These are phyloP conservation scores for Xylariales sp. DNA, from an alignment of 2,329 filamentous ascomycete species.

Conservation along the genomic window DNA sequence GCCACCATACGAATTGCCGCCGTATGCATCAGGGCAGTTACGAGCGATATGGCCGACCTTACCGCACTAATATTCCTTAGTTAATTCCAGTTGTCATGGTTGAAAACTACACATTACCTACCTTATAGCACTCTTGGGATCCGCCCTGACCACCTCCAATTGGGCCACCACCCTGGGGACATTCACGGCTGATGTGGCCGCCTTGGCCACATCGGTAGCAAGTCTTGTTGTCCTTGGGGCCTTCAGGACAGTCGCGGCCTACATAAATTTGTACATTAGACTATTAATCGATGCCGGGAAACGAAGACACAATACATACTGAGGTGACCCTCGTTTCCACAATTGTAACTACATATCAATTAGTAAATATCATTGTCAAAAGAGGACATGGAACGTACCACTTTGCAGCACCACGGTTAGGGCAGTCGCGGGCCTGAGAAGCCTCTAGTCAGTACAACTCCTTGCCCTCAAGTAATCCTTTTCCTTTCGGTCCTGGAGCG, in stretches of 20 bases:
- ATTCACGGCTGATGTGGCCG: slow-evolving; percentile 94
- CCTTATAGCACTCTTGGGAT: slow-evolving; percentile 90
- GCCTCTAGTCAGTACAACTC: slow-evolving; percentile 45
- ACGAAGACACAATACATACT: slow-evolving; percentile 63
- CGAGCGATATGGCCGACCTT: slow-evolving; percentile 96
- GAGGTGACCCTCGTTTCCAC: slow-evolving; percentile 76
- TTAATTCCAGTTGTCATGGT: neutral
- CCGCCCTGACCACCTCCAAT: slow-evolving; percentile 54
- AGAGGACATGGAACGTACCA: slow-evolving; percentile 67
- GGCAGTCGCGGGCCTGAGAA: slow-evolving; percentile 82
- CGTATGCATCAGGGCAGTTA: slow-evolving; percentile 79
- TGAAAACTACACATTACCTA: slow-evolving; percentile 54
- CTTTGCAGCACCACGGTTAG: slow-evolving; percentile 83
- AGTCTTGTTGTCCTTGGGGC: slow-evolving; percentile 85
- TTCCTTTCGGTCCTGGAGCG: slow-evolving; percentile 15
- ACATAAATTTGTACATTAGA: slow-evolving; percentile 39
- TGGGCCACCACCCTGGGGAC: slow-evolving; percentile 65
- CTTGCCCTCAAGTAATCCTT: slow-evolving; percentile 28
- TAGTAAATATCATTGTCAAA: slow-evolving; percentile 10
- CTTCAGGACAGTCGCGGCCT: slow-evolving; percentile 91
- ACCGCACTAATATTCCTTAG: slow-evolving; percentile 72
- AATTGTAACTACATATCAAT: slow-evolving; percentile 52
- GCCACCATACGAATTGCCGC: slow-evolving; percentile 60
- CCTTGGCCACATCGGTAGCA: slow-evolving; percentile 83
- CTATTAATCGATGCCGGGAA: slow-evolving; percentile 21